phyloP scores from a whole-genome alignment of 2,329 filamentous ascomycete species.

The Fusarium sp. region DNA sequence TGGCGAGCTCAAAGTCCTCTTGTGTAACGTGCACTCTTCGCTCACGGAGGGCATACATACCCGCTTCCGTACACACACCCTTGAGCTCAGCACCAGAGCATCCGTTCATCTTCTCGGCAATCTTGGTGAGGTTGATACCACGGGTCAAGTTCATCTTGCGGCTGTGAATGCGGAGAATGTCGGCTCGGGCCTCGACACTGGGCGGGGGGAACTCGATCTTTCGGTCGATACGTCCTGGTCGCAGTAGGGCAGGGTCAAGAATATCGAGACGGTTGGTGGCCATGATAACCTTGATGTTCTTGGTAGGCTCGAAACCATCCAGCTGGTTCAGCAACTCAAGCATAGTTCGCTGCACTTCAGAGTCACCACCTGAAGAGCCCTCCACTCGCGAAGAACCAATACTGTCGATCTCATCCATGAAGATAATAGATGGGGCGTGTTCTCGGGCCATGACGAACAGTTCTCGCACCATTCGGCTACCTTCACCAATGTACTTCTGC shows the following conservation, averaged over 20 bases:
- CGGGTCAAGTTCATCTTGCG: constrained; percentile 98
- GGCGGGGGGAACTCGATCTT: constrained; percentile 99
- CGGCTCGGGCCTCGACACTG: constrained; percentile 94
- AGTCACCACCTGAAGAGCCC: constrained; percentile 94
- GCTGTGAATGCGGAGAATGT: constrained; percentile 97
- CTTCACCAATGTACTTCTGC: constrained; percentile 99
- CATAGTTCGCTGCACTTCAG: constrained; percentile 99
- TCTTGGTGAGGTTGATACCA: constrained; percentile 97
- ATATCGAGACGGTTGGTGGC: constrained; percentile 98
- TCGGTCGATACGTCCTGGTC: constrained; percentile 97
- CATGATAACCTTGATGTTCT: constrained; percentile 99
- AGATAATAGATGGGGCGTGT: constrained; percentile 98
- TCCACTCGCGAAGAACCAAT: constrained; percentile 98
- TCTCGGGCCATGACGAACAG: constrained; percentile 99
- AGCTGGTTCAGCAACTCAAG: constrained; percentile 97
- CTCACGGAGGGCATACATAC: constrained; percentile 97
- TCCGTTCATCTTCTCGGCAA: constrained; percentile 99
- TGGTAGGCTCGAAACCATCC: constrained; percentile 98
- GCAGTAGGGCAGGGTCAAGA: constrained; percentile 91
- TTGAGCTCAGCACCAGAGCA: constrained; percentile 98
- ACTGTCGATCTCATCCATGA: constrained; percentile 99
- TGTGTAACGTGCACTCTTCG: constrained; percentile 97
- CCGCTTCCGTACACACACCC: constrained; percentile 98
- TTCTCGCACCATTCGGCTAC: constrained; percentile 97
- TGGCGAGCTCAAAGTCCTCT: constrained; percentile 98